Evolutionary conservation across 1,284 basidiomycete species (phyloP), one percentile per base, ranked within the genome.

Genomic region (Abortiporus biennis): DNA sequence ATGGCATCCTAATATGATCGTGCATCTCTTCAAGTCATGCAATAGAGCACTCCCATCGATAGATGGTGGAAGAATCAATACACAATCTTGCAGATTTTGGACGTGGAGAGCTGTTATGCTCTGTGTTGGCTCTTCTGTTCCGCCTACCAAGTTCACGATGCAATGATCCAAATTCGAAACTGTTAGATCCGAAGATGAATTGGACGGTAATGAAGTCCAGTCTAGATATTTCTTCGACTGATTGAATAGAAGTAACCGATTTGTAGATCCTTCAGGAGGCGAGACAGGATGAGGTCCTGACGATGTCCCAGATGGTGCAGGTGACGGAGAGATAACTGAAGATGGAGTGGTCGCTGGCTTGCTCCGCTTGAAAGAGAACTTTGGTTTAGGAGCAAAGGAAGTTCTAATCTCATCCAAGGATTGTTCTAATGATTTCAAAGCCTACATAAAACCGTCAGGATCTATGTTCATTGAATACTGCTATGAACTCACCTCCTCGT

Each of bases 331-430:
- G 36, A 43, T 25, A 30, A 48, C 47, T 16, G 55, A 34, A 36
- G 52, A 12, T 25, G 40, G 12, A 22, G 59, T 47, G n/a, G 54
- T 41, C 22, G 53, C 53, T 3, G 54, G 50, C 5, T 62, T 47
- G 50, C 72, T 82, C 15, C 78, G 73, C 53, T 79, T 85, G 68
- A 91, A 91, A 0, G 78, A 61, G 54, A 92, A 92, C 47, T 74
- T 85, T 0, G 75, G 55, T 51, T 78, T 79, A 3, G 75, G 66
- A 6, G 62, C 59, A 3, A 65, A 61, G 16, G 68, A 56, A 4
- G 64, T 56, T 12, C 78, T 68, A 4, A 81, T 56, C 1, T 67
- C 63, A 38, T 80, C 72, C 2, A 88, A 47, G 8, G 61, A 57
- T 43, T 66, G 63, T 55, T 84, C 80, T 13, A 84, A 57, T 9